Conservation (phyloP, 768 basidiomycete genomes). For the Boletus pseudopeckii region DNA sequence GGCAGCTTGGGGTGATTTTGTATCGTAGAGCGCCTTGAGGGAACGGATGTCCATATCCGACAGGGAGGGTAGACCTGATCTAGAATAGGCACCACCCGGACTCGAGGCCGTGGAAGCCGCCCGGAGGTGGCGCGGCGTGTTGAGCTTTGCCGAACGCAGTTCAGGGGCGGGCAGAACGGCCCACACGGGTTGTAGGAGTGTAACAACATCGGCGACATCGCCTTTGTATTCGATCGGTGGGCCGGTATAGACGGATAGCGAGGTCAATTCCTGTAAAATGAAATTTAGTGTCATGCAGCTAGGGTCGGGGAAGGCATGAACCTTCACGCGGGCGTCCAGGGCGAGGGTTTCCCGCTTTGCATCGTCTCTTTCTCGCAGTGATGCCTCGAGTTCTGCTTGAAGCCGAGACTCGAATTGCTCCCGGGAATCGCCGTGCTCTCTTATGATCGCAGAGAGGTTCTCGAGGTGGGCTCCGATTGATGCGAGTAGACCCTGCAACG, state of each 20-base stretch:
- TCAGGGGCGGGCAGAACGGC: constrained; percentile 79
- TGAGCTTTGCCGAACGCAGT: constrained; percentile 66
- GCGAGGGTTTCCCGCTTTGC: constrained; percentile 40
- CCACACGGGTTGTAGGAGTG: constrained; percentile 75
- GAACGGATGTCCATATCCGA: constrained; percentile 85
- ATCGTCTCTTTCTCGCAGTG: constrained; percentile 49
- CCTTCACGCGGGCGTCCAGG: constrained; percentile 40
- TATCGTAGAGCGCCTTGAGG: constrained; percentile 75
- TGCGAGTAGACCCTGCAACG: constrained; percentile 46
- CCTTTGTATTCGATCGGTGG: constrained; percentile 33
- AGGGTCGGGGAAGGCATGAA: constrained; percentile 10
- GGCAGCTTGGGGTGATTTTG: constrained; percentile 30
- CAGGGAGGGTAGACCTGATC: constrained; percentile 46
- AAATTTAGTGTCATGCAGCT: background rate
- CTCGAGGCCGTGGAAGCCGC: constrained; percentile 41
- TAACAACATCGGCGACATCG: constrained; percentile 54
- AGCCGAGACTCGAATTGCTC: constrained; percentile 52
- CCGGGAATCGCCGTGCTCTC: constrained; percentile 39
- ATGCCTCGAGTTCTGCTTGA: constrained; percentile 54
- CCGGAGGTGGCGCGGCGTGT: constrained; percentile 45
- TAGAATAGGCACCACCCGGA: constrained; percentile 29
- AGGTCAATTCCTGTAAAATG: constrained; percentile 21
- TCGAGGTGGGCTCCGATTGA: constrained; percentile 53
- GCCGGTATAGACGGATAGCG: constrained; percentile 21
- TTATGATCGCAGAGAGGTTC: constrained; percentile 43